Evolutionary conservation across 768 basidiomycete genomes (phyloP).

Genomic region (Pleurotus pulmonarius): DNA sequence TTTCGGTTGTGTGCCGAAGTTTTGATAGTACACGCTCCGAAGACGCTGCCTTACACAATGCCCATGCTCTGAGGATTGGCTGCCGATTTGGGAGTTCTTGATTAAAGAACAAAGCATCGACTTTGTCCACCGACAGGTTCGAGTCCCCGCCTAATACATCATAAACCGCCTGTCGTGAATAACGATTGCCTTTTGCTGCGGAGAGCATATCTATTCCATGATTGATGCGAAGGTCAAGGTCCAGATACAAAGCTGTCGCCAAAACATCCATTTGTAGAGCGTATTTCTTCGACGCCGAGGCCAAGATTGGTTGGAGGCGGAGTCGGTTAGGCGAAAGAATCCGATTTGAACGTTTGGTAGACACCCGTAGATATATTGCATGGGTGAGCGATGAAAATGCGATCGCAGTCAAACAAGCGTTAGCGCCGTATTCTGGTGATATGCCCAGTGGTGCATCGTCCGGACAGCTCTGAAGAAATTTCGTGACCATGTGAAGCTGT

Average conservation of each 20-base stretch:
- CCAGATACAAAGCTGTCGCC: conserved; percentile 32
- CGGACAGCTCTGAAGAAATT: not conserved
- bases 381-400: not conserved
- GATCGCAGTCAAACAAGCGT: not conserved
- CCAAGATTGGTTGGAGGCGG: not conserved
- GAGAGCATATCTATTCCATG: conserved; percentile 41
- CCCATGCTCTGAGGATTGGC: conserved; percentile 44
- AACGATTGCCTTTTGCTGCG: conserved; percentile 17
- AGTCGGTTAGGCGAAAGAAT: not conserved
- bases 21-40: no score
- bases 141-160: conserved; percentile 32
- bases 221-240: conserved; percentile 29
- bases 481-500: not conserved
- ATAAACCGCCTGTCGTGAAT: conserved; percentile 30
- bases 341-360: not conserved
- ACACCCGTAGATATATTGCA: not conserved
- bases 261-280: conserved; percentile 47
- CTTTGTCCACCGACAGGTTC: conserved; percentile 21
- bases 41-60: conserved; percentile 30
- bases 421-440: not conserved
- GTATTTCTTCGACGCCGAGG: conserved; percentile 20
- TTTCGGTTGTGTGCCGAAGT: conserved; percentile 9
- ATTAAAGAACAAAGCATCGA: conserved; percentile 25
- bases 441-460: not conserved
- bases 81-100: conserved; percentile 17